A percentile compares a stretch with the other conserved stretches of the same genome.
Evolutionary conservation across 208 protist species (phyloP).

Genomic region (Wallacemonas sp.): DNA sequence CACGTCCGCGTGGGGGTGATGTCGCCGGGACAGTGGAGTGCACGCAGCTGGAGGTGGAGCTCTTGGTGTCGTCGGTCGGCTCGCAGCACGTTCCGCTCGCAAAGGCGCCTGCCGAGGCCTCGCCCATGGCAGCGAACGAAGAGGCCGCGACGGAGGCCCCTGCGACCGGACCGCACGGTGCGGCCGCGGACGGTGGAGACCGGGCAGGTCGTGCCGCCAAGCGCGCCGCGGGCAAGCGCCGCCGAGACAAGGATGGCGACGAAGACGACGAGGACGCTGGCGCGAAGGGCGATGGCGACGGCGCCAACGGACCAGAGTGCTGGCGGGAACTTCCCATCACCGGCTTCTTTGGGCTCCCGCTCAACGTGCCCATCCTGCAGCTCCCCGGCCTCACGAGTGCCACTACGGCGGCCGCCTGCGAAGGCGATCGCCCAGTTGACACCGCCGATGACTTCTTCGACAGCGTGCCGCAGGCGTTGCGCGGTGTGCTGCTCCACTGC

Average conservation of each 20-base stretch:
- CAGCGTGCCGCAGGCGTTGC: neutral
- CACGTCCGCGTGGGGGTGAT: neutral
- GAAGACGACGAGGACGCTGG: neutral
- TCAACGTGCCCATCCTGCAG: conserved; percentile 10
- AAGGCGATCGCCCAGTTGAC: no score
- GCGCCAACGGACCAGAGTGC: neutral
- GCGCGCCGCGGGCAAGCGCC: conserved; percentile 5
- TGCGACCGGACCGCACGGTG: no score
- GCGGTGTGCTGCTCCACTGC: conserved; percentile 50
- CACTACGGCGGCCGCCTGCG: neutral
- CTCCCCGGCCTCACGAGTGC: neutral
- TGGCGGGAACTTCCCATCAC: conserved; percentile 19
- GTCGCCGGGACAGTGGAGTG: neutral
- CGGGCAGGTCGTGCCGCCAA: neutral
- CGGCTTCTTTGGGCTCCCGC: conserved; percentile 14
- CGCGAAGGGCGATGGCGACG: neutral
- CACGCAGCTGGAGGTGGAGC: conserved; percentile 41
- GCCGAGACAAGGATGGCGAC: neutral
- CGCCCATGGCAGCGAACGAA: neutral
- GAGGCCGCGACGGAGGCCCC: neutral
- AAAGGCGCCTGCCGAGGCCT: neutral
- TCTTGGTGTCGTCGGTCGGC: conserved; percentile 76
- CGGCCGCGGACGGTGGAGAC: neutral
- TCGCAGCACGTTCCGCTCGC: conserved; percentile 36
- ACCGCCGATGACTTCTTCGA: conserved; percentile 7